Percentiles rank a stretch among this genome's conserved stretches.
phyloP scores from a whole-genome alignment of 257 asterid genomes.

The Nicotiana undulata region DNA sequence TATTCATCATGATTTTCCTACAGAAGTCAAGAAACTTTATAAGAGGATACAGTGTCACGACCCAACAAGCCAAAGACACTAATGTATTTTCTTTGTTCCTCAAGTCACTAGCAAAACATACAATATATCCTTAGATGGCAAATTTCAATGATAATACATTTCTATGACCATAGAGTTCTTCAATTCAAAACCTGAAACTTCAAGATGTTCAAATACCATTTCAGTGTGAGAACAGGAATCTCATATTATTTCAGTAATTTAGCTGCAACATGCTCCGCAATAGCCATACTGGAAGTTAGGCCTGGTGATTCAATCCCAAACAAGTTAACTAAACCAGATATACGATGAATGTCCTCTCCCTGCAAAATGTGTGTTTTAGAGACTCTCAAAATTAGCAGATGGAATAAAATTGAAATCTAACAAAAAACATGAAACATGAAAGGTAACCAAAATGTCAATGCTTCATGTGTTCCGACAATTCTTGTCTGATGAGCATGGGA shows the following conservation, averaged over 20 bases:
- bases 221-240: neutral
- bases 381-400: neutral
- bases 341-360: constrained; percentile 64
- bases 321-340: constrained; percentile 58
- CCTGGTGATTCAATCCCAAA: constrained; percentile 93
- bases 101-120: neutral
- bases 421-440: neutral
- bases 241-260: constrained; percentile 10
- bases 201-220: neutral
- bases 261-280: constrained; percentile 66
- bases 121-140: neutral
- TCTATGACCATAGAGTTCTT: neutral
- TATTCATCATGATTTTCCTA: neutral
- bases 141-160: neutral
- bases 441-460: neutral
- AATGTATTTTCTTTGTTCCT: neutral
- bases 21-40: neutral
- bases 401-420: neutral
- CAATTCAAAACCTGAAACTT: neutral
- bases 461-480: neutral
- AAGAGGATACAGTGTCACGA: neutral
- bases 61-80: neutral
- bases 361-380: constrained; percentile 10
- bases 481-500: neutral
- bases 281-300: constrained; percentile 67